A percentile compares a stretch with the other conserved stretches of the same genome.
Evolutionary conservation across 495 filamentous ascomycete species (phyloP).

Genomic region (Penicillium coffeae): DNA sequence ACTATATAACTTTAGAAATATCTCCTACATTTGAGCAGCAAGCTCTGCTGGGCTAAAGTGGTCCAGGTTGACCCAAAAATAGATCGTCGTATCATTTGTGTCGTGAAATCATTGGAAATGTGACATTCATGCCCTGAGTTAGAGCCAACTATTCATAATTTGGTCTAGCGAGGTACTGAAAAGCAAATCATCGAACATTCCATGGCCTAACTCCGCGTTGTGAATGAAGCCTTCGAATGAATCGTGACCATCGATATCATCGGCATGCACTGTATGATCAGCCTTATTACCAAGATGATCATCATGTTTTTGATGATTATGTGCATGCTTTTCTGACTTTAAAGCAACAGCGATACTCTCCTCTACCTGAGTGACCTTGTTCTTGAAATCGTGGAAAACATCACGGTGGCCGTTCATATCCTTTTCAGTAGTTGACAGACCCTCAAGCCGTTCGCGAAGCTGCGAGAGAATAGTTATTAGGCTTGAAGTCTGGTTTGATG

Average conservation of each 20-base stretch:
- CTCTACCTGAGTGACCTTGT: conserved; percentile 11
- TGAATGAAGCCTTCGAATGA: not conserved
- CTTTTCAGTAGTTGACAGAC: conserved; percentile 12
- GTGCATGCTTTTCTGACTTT: no score
- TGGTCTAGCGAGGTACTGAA: conserved; percentile 4
- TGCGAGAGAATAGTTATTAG: conserved; percentile 9
- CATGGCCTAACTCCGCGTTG: not conserved
- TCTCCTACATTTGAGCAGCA: no score
- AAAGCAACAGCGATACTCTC: not conserved
- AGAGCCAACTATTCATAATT: conserved; percentile 5
- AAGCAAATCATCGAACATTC: not conserved
- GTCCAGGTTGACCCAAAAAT: no score
- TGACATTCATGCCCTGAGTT: no score
- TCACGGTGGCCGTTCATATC: conserved; percentile 17
- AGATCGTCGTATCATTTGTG: no score
- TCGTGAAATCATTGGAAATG: no score
- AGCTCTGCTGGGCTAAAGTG: no score
- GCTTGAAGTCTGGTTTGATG: not conserved
- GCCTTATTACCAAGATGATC: not conserved
- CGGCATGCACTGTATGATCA: not conserved
- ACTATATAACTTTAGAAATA: no score
- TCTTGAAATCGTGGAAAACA: conserved; percentile 12
- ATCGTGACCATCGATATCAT: not conserved
- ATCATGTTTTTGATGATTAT: no score
- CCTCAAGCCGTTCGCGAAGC: conserved; percentile 9